These are phyloP conservation scores for Amylostereum areolatum DNA, from an alignment of 1,284 basidiomycete genomes.

Conservation along the genomic window DNA sequence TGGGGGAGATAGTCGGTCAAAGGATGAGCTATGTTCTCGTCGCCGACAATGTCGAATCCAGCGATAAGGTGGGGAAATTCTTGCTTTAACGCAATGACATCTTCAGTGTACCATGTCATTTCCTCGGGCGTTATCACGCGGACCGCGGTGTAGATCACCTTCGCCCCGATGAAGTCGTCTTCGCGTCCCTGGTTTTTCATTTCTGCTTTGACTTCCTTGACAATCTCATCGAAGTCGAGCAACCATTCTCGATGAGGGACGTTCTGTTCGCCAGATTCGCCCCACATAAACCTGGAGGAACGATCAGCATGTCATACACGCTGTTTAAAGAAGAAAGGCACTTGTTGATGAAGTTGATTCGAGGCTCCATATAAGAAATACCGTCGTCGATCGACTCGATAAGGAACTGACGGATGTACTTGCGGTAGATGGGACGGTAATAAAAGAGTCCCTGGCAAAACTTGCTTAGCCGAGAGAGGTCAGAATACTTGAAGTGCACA, in stretches of 20 bases:
- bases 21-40: slow-evolving; percentile 61
- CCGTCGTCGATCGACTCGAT: slow-evolving; percentile 63
- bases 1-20: slow-evolving; percentile 60
- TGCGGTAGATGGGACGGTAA: slow-evolving; percentile 49
- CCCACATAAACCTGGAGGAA: slow-evolving; percentile 36
- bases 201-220: slow-evolving; percentile 50
- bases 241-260: slow-evolving; percentile 61
- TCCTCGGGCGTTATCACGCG: slow-evolving; percentile 52
- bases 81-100: slow-evolving; percentile 69
- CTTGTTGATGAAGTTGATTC: slow-evolving; percentile 63
- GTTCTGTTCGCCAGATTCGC: slow-evolving; percentile 49
- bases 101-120: slow-evolving; percentile 62
- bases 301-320: neutral
- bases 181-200: slow-evolving; percentile 44
- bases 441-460: slow-evolving; percentile 42
- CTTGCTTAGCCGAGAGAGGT: neutral
- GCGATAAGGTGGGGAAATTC: slow-evolving; percentile 66
- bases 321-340: slow-evolving; percentile 21
- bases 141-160: slow-evolving; percentile 67
- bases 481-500: neutral
- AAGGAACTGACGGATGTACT: slow-evolving; percentile 61
- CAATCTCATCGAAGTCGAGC: slow-evolving; percentile 46
- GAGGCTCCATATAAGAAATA: slow-evolving; percentile 65
- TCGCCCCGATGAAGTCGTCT: slow-evolving; percentile 60
- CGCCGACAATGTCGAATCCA: slow-evolving; percentile 80